These are phyloP conservation scores for Starmerella tilneyi DNA, from an alignment of 805 yeast genomes.

Conservation along the genomic window DNA sequence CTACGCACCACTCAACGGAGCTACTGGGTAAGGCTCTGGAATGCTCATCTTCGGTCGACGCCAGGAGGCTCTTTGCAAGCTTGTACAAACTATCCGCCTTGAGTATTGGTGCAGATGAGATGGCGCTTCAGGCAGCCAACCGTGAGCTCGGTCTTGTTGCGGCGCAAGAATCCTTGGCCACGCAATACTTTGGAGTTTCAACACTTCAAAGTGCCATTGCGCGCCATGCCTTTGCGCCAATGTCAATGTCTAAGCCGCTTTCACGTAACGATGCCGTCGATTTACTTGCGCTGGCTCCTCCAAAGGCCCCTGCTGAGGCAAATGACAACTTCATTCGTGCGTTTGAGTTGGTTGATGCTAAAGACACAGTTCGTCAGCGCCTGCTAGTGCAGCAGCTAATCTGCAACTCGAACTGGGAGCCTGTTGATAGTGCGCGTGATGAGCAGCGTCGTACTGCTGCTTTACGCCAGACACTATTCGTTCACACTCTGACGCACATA, in stretches of 20 bases:
- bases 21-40: conserved; percentile 9
- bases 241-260: conserved; percentile 1
- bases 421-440: neutral
- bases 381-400: conserved; percentile 19
- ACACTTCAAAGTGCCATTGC: neutral
- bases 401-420: conserved; percentile 18
- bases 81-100: conserved; percentile 17
- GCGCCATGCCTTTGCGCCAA: conserved; percentile 4
- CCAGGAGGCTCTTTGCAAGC: conserved; percentile 13
- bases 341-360: conserved; percentile 11
- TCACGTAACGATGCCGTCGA: conserved; percentile 15
- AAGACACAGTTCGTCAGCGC: conserved; percentile 13
- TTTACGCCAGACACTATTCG: conserved; percentile 12
- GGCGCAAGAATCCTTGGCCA: conserved; percentile 12
- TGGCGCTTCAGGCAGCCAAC: conserved; percentile 5
- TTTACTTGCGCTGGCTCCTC: conserved; percentile 17
- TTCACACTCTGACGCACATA: conserved; percentile 6
- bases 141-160: conserved; percentile 5
- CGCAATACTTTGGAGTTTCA: neutral
- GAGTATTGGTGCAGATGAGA: neutral
- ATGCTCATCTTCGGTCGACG: neutral
- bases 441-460: neutral
- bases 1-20: conserved; percentile 11
- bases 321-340: conserved; percentile 12
- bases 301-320: conserved; percentile 5